phyloP scores from a whole-genome alignment of 345 rosid species.

The Hirschfeldia incana region DNA sequence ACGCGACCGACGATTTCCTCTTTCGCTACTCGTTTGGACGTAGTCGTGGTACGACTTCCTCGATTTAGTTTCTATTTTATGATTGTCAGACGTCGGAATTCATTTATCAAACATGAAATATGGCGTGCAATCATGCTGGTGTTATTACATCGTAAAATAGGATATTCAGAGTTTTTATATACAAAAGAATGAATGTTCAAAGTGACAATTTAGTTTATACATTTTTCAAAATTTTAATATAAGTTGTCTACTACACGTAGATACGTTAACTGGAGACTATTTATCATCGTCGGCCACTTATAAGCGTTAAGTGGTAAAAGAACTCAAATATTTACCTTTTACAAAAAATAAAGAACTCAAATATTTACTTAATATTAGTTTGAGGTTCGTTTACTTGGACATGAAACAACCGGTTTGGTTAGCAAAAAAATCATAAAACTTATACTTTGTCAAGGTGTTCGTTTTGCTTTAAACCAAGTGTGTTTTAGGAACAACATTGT shows the following conservation, averaged over 20 bases:
- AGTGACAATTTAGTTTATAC: constrained; percentile 8
- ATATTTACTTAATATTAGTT: not conserved
- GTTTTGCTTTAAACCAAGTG: not conserved
- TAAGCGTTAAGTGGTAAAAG: not conserved
- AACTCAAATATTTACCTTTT: not conserved
- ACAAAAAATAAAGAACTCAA: not conserved
- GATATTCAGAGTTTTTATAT: not conserved
- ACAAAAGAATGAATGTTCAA: not conserved
- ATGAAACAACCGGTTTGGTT: not conserved
- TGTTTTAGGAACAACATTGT: not conserved
- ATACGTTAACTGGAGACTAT: not conserved
- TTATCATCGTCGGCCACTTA: not conserved
- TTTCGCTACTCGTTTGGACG: constrained; percentile 11
- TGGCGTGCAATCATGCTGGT: constrained; percentile 21
- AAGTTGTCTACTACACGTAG: not conserved
- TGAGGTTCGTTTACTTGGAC: not conserved
- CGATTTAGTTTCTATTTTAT: constrained; percentile 10
- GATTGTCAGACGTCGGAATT: not conserved
- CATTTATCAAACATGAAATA: constrained; percentile 24
- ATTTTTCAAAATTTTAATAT: not conserved
- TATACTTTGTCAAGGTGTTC: not conserved
- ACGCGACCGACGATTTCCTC: constrained; percentile 26
- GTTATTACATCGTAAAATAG: not conserved
- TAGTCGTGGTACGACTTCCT: constrained; percentile 38
- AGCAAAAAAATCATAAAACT: no score